Conservation (phyloP, 2,329 filamentous ascomycete species). For the Aspergillus sp. region DNA sequence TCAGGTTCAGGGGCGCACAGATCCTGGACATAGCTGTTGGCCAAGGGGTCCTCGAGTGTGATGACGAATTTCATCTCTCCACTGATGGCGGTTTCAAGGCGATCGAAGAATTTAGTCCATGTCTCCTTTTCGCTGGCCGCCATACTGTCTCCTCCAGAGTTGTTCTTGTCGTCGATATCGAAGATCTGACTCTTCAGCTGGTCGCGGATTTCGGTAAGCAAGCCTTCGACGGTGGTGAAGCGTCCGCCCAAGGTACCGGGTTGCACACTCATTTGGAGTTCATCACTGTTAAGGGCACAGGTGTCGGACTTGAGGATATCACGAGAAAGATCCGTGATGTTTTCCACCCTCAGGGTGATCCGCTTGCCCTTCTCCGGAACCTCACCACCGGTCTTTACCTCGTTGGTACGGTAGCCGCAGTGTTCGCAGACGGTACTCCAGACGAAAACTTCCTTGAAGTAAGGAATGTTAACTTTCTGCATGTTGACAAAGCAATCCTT, state of each 20-base stretch:
- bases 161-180: constrained; percentile 57
- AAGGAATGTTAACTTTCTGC: constrained; percentile 97
- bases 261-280: constrained; percentile 81
- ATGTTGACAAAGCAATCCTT: constrained; percentile 86
- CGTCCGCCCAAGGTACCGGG: constrained; percentile 91
- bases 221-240: constrained; percentile 94
- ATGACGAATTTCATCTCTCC: constrained; percentile 78
- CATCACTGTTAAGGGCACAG: constrained; percentile 79
- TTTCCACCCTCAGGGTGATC: constrained; percentile 71
- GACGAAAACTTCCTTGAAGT: constrained; percentile 95
- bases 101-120: constrained; percentile 78
- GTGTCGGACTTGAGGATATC: constrained; percentile 97
- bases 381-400: constrained; percentile 94
- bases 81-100: constrained; percentile 70
- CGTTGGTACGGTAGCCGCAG: constrained; percentile 92
- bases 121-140: constrained; percentile 57
- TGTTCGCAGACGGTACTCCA: constrained; percentile 90
- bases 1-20: constrained; percentile 75
- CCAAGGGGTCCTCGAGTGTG: constrained; percentile 80
- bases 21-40: constrained; percentile 90
- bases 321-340: constrained; percentile 68
- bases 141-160: constrained; percentile 74
- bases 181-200: constrained; percentile 88
- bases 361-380: constrained; percentile 81
- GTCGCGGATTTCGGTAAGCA: constrained; percentile 85